phyloP scores from a whole-genome alignment of 1,139 yeast species.

The Magnusiomyces sp. region DNA sequence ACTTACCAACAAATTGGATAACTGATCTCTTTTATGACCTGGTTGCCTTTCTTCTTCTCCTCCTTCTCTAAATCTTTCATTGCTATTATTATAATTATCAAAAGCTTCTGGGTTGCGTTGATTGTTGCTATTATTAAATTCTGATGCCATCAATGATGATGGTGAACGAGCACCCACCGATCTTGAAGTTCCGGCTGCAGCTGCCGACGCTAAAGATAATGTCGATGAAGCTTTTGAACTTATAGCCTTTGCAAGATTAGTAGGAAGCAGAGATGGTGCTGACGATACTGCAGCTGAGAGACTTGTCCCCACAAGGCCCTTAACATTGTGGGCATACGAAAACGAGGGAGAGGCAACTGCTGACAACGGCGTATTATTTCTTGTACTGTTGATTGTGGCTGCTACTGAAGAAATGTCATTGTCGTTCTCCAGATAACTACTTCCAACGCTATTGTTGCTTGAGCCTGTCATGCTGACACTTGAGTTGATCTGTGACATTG shows the following conservation, averaged over 20 bases:
- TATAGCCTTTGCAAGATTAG: neutral
- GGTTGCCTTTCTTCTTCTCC: too few relatives aligned
- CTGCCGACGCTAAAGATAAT: neutral
- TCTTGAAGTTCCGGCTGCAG: slow-evolving; percentile 15
- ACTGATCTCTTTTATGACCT: slow-evolving; percentile 36
- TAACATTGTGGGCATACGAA: neutral
- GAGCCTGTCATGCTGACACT: neutral
- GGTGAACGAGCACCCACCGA: slow-evolving; percentile 22
- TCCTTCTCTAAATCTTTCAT: slow-evolving; percentile 8
- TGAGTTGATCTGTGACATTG: neutral
- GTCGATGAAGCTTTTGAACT: neutral
- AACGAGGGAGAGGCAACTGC: neutral
- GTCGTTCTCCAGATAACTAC: neutral
- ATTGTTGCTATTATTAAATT: too few relatives aligned
- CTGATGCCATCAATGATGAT: slow-evolving; percentile 15
- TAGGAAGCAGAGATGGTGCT: slow-evolving; percentile 5
- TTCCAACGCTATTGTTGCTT: neutral
- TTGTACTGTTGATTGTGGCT: neutral
- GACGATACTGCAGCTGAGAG: slow-evolving; percentile 4
- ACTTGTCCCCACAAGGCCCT: neutral
- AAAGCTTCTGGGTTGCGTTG: slow-evolving; percentile 10
- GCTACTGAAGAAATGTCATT: neutral
- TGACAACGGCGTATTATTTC: neutral
- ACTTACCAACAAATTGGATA: slow-evolving; percentile 45
- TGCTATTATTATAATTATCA: slow-evolving; percentile 7